Conservation (phyloP, 257 asterid species). For the Solanum chiquidenum region DNA sequence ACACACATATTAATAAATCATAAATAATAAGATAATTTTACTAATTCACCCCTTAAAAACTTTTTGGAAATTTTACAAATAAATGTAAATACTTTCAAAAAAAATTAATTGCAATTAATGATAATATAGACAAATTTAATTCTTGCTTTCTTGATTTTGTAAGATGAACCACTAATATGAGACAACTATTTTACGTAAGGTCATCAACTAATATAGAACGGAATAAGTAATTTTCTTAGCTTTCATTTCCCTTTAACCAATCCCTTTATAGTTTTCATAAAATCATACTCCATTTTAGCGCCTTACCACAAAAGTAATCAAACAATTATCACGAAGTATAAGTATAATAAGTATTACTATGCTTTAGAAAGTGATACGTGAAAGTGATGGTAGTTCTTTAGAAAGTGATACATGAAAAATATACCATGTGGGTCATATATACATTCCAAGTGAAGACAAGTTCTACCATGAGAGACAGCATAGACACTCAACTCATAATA, state of each 20-base stretch:
- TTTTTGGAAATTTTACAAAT: neutral
- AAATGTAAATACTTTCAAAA: neutral
- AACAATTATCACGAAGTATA: neutral
- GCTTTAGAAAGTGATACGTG: neutral
- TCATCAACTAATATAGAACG: neutral
- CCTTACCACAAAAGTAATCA: neutral
- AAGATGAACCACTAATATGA: no score
- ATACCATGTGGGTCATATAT: neutral
- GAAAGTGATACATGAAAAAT: neutral
- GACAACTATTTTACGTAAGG: neutral
- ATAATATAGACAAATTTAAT: no score
- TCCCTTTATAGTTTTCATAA: neutral
- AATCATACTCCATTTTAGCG: neutral
- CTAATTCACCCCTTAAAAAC: neutral
- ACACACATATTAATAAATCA: no score
- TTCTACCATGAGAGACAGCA: neutral
- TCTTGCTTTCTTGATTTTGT: no score
- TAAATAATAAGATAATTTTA: neutral
- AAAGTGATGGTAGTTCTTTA: no score
- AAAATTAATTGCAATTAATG: neutral
- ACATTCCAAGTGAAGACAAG: neutral
- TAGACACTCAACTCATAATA: neutral
- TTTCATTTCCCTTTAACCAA: neutral
- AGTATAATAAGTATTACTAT: neutral
- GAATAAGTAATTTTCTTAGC: neutral